Evolutionary conservation across 2,329 filamentous ascomycete genomes (phyloP).

Genomic region (Epichloe gansuensis): DNA sequence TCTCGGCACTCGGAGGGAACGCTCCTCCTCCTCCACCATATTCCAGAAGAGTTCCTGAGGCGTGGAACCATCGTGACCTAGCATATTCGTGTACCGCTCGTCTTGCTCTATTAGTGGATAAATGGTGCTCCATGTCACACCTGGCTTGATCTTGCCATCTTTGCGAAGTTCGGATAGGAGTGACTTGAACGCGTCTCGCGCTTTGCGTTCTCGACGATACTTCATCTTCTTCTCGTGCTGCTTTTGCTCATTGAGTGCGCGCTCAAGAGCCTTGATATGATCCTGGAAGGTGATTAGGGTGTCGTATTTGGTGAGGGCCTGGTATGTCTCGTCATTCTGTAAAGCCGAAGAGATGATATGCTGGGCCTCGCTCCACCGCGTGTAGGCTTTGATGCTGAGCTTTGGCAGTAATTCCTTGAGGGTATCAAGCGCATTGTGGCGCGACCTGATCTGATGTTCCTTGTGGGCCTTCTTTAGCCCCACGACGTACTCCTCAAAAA

Average conservation of each 20-base stretch:
- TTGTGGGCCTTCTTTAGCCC: constrained; percentile 70
- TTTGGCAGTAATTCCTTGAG: constrained; percentile 65
- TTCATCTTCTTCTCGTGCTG: constrained; percentile 78
- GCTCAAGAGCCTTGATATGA: constrained; percentile 86
- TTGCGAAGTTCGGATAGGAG: constrained; percentile 63
- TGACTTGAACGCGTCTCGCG: constrained; percentile 65
- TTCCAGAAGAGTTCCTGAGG: constrained; percentile 95
- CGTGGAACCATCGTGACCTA: constrained; percentile 71
- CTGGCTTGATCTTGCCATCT: constrained; percentile 74
- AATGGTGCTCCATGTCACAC: constrained; percentile 79
- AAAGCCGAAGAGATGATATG: constrained; percentile 67
- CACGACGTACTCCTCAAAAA: constrained; percentile 87
- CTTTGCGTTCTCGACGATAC: constrained; percentile 70
- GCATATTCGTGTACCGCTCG: constrained; percentile 68
- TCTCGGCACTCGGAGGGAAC: constrained; percentile 64
- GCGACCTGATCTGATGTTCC: constrained; percentile 58
- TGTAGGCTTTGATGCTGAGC: constrained; percentile 81
- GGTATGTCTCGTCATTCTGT: constrained; percentile 72
- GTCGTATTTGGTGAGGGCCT: constrained; percentile 74
- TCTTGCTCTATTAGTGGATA: constrained; percentile 65
- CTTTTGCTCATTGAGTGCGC: constrained; percentile 77
- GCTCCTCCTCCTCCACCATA: constrained; percentile 83
- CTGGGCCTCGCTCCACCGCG: constrained; percentile 85
- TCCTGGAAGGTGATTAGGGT: constrained; percentile 87
- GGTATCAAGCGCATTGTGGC: constrained; percentile 74